Evolutionary conservation across 768 basidiomycete species (phyloP).

Genomic region (Mycena olivaceomarginata): DNA sequence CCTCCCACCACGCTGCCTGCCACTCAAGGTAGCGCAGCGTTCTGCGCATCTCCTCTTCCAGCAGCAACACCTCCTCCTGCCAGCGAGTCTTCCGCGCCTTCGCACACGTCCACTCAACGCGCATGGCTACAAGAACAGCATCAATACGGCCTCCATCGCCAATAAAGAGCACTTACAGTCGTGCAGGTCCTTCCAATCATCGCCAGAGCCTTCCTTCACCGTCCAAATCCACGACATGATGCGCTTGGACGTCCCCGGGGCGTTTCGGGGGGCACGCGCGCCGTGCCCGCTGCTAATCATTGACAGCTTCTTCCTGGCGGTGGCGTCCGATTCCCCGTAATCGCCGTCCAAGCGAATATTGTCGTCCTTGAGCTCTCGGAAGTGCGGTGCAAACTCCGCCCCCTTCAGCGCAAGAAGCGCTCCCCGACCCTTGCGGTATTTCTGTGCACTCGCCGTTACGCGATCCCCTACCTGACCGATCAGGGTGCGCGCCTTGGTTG

Average conservation of each 20-base stretch:
- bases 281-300: constrained; percentile 11
- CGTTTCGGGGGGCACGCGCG: constrained; percentile 6
- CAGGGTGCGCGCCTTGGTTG: constrained; percentile 5
- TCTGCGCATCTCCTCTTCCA: not conserved
- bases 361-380: not conserved
- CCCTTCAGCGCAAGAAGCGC: not conserved
- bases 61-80: not conserved
- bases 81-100: constrained; percentile 1
- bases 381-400: not conserved
- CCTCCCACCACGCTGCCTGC: not conserved
- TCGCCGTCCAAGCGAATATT: constrained; percentile 32
- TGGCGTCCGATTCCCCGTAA: constrained; percentile 10
- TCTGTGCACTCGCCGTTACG: not conserved
- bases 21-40: not conserved
- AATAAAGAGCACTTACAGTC: not conserved
- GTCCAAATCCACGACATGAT: constrained; percentile 37
- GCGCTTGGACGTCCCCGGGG: not conserved
- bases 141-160: not conserved
- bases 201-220: not conserved
- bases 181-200: not conserved
- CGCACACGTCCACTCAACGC: not conserved
- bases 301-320: constrained; percentile 23
- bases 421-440: not conserved
- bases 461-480: constrained; percentile 31
- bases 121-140: not conserved